Percentiles rank a stretch among this genome's conserved stretches.
phyloP scores from a whole-genome alignment of 257 asterid species.

The Cordia subcordata region DNA sequence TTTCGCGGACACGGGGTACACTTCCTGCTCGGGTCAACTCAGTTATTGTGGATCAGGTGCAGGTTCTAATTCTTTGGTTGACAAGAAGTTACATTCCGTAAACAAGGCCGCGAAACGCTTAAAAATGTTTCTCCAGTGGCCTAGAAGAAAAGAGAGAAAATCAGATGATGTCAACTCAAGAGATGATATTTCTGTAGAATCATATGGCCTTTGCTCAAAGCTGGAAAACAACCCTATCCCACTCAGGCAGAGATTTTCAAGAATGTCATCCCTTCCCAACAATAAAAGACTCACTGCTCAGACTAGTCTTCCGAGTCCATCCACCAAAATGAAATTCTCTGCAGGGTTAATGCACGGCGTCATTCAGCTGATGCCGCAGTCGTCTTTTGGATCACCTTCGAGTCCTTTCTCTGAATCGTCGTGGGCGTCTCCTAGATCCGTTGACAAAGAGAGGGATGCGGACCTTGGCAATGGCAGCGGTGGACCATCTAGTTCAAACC shows the following conservation, averaged over 20 bases:
- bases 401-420: slow-evolving; percentile 58
- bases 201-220: slow-evolving; percentile 20
- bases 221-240: slow-evolving; percentile 41
- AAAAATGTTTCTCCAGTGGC: slow-evolving; percentile 45
- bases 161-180: slow-evolving; percentile 7
- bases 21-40: slow-evolving; percentile 52
- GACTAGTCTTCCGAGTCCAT: slow-evolving; percentile 48
- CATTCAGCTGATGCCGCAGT: slow-evolving; percentile 41
- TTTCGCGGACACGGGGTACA: slow-evolving; percentile 30
- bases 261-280: slow-evolving; percentile 38
- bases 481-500: slow-evolving; percentile 19
- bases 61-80: slow-evolving; percentile 21
- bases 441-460: slow-evolving; percentile 17
- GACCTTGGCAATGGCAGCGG: slow-evolving; percentile 15
- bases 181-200: slow-evolving; percentile 41
- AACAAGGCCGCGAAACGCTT: slow-evolving; percentile 42
- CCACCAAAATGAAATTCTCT: slow-evolving; percentile 49
- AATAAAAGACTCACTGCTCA: slow-evolving; percentile 40
- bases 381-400: slow-evolving; percentile 42
- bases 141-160: slow-evolving; percentile 28
- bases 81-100: slow-evolving; percentile 32
- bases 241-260: slow-evolving; percentile 58
- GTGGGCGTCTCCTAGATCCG: slow-evolving; percentile 41
- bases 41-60: slow-evolving; percentile 21
- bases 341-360: slow-evolving; percentile 58